Percentiles rank a stretch among this genome's conserved stretches.
Conservation (phyloP, 169 alveolate species). For the Eimeria acervulina region DNA sequence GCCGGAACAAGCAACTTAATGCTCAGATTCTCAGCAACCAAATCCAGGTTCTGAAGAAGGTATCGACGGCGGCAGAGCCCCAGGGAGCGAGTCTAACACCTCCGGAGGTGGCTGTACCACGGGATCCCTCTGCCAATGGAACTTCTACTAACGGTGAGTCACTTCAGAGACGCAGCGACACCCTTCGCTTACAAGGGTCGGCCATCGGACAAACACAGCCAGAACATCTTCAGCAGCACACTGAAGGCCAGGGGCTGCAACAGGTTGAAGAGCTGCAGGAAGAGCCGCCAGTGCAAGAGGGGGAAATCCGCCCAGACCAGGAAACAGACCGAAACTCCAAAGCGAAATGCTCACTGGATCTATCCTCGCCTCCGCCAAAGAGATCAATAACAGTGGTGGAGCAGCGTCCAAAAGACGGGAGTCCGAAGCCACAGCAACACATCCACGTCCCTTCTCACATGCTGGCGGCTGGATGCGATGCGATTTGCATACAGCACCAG, state of each 20-base stretch:
- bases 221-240: neutral
- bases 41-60: constrained; percentile 43
- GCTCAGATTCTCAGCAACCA: neutral
- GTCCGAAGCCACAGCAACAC: constrained; percentile 50
- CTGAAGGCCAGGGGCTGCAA: neutral
- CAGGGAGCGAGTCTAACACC: constrained; percentile 38
- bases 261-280: constrained; percentile 39
- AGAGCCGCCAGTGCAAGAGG: neutral
- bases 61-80: constrained; percentile 68
- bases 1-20: constrained; percentile 53
- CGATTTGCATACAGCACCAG: constrained; percentile 49
- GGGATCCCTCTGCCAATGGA: constrained; percentile 25
- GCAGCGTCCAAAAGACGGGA: neutral
- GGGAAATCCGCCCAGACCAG: constrained; percentile 6
- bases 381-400: neutral
- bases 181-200: neutral
- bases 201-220: neutral
- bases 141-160: neutral
- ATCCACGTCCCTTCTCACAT: constrained; percentile 70
- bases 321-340: neutral
- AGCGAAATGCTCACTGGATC: neutral
- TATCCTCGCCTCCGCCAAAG: neutral
- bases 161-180: neutral
- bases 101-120: constrained; percentile 16
- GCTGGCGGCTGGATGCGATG: constrained; percentile 56